These are phyloP conservation scores for Penicillium decumbens DNA, from an alignment of 2,329 filamentous ascomycete species.

Conservation along the genomic window DNA sequence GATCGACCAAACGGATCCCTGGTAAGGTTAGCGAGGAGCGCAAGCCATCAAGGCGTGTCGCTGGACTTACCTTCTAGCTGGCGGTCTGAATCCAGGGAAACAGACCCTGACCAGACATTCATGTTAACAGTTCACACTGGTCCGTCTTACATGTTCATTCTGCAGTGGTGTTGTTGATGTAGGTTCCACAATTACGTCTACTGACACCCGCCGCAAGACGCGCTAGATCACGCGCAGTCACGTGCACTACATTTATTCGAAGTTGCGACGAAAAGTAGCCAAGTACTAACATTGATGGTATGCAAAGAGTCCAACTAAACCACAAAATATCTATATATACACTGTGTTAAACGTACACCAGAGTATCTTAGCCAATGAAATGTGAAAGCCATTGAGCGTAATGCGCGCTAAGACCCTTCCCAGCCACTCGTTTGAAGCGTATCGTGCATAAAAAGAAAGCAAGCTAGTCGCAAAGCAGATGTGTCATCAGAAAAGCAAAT, in stretches of 20 bases:
- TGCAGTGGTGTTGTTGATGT: neutral
- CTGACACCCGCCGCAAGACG: conserved; percentile 8
- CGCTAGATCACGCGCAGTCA: conserved; percentile 20
- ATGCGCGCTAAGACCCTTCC: conserved; percentile 6
- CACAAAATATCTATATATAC: conserved; percentile 19
- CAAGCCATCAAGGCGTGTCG: conserved; percentile 5
- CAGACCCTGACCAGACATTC: conserved; percentile 39
- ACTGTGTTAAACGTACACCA: conserved; percentile 20
- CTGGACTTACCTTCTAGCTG: conserved; percentile 29
- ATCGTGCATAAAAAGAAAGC: conserved; percentile 19
- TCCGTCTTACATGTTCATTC: conserved; percentile 15
- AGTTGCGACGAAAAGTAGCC: neutral
- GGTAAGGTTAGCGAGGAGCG: conserved; percentile 12
- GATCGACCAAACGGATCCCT: conserved; percentile 36
- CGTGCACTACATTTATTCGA: conserved; percentile 6
- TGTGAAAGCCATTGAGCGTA: conserved; percentile 11
- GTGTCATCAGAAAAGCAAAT: conserved; percentile 17
- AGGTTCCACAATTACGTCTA: neutral
- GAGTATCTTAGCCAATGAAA: conserved; percentile 16
- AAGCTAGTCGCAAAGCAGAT: conserved; percentile 16
- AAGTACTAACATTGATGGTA: neutral
- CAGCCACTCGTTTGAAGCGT: conserved; percentile 20
- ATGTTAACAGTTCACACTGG: conserved; percentile 21
- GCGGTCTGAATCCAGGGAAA: conserved; percentile 25
- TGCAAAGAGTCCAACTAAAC: neutral